phyloP scores from a whole-genome alignment of 345 rosid genomes.

The Pistacia integerrima region DNA sequence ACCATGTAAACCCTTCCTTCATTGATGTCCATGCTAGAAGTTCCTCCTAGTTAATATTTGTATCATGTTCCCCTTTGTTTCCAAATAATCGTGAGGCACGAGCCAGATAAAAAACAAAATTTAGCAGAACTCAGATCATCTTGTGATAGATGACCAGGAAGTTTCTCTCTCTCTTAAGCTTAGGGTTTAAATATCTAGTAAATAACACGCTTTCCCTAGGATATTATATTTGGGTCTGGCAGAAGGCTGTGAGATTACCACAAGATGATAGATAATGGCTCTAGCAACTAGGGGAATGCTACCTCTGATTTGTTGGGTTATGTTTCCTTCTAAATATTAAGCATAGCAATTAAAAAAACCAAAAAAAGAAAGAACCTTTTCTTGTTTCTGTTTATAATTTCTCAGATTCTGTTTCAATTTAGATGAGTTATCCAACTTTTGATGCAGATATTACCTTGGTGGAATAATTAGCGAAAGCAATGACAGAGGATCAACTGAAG shows the following conservation, averaged over 20 bases:
- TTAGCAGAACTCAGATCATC: too few relatives aligned
- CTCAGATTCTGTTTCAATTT: background rate
- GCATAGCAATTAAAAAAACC: background rate
- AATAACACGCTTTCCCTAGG: too few relatives aligned
- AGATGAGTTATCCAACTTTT: background rate
- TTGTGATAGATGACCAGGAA: background rate
- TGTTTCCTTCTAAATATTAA: background rate
- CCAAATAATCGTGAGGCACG: background rate
- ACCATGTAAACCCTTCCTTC: constrained; percentile 46
- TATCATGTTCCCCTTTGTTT: background rate
- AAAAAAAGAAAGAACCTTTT: background rate
- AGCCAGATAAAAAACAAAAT: background rate
- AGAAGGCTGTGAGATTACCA: too few relatives aligned
- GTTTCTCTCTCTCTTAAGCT: background rate
- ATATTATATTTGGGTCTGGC: too few relatives aligned
- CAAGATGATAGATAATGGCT: background rate
- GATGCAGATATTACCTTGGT: constrained; percentile 59
- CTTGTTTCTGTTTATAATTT: background rate
- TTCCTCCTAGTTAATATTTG: background rate
- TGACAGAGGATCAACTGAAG: constrained; percentile 51
- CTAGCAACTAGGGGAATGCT: background rate
- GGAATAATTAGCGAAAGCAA: constrained; percentile 70
- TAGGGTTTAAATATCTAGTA: too few relatives aligned
- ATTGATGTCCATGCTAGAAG: background rate
- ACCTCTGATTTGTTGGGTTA: background rate